Base-by-base conservation (phyloP, 768 basidiomycete genomes). In the Cystobasidium onofrii region DNA sequence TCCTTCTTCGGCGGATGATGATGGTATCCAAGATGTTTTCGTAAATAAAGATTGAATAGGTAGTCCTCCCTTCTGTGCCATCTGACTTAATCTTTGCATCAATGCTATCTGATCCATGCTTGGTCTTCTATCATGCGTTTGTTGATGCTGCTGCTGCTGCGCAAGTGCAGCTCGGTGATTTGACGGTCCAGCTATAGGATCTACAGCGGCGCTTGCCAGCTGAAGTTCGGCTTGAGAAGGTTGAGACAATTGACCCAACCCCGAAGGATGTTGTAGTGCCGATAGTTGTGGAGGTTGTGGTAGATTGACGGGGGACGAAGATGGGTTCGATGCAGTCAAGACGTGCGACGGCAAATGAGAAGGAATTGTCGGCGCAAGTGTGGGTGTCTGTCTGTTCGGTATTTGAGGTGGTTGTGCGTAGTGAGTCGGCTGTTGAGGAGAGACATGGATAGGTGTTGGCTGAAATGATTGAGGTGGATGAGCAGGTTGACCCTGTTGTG, bases 21-120 rank as follows among this genome's bases (percentile, higher is more conserved):
- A 60, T 29, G 57, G 2, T 15, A 67, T 46, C 69, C 69, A 71
- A 15, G 54, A 57, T 13, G 69, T 71, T 34, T 60, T 55, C 12
- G 69, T 71, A 25, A 71, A 71, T n/a, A 71, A 52, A 3, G 69
- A 41, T 46, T 71, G 69, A 1, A 71, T 71, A 55, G 69, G 69
- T 31, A 71, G 31, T 10, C 69, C 69, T 27, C 69, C 69, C 44
- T 71, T 71, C 36, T 71, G n/a, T 29, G 69, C 69, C 34, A 46
- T 46, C 25, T 71, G 50, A 34, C 36, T 55, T 31, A 71, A 29
- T 29, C 69, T 46, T 55, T 71, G 50, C 69, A 71, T 71, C 18
- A 71, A 36, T 6, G 55, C 25, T 52, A 71, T 36, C 29, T 71
- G 69, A 31, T 71, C 69, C 69, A 71, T 71, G 20, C 52, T 57